Conservation (phyloP, 2,329 filamentous ascomycete genomes). For the Colletotrichum orchidophilum region DNA sequence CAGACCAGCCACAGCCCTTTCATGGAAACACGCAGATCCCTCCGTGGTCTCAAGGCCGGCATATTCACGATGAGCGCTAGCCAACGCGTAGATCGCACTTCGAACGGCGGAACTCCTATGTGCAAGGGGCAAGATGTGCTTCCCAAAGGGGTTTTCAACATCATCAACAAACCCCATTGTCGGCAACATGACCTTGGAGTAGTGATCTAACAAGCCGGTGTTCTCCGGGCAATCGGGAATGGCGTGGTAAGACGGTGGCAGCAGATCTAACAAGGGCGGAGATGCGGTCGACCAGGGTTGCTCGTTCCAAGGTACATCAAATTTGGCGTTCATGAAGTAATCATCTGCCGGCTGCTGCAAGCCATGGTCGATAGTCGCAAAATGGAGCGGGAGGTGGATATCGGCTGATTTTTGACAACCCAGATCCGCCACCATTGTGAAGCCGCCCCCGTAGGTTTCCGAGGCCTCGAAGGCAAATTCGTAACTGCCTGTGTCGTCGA, state of each 20-base stretch:
- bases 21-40: conserved; percentile 24
- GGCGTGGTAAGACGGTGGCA: conserved; percentile 3
- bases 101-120: conserved; percentile 29
- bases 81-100: conserved; percentile 29
- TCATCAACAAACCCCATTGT: conserved; percentile 24
- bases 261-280: conserved; percentile 4
- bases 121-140: conserved; percentile 21
- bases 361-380: neutral
- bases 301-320: conserved; percentile 22
- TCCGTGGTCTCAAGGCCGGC: conserved; percentile 18
- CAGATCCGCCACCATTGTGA: conserved; percentile 1
- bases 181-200: conserved; percentile 13
- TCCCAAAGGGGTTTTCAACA: conserved; percentile 7
- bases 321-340: conserved; percentile 9
- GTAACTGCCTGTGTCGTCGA: conserved; percentile 3
- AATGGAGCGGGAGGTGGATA: neutral
- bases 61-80: conserved; percentile 29
- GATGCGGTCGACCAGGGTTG: conserved; percentile 7
- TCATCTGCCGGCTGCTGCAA: conserved; percentile 10
- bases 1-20: conserved; percentile 20
- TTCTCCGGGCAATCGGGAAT: conserved; percentile 17
- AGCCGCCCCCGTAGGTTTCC: neutral
- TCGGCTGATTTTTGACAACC: neutral
- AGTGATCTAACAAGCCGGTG: conserved; percentile 29
- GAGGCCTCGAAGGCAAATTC: neutral